A percentile compares a stretch with the other conserved stretches of the same genome.
These are phyloP conservation scores for Cryptococcus deneoformans DNA, from an alignment of 1,284 basidiomycete species.

Conservation along the genomic window DNA sequence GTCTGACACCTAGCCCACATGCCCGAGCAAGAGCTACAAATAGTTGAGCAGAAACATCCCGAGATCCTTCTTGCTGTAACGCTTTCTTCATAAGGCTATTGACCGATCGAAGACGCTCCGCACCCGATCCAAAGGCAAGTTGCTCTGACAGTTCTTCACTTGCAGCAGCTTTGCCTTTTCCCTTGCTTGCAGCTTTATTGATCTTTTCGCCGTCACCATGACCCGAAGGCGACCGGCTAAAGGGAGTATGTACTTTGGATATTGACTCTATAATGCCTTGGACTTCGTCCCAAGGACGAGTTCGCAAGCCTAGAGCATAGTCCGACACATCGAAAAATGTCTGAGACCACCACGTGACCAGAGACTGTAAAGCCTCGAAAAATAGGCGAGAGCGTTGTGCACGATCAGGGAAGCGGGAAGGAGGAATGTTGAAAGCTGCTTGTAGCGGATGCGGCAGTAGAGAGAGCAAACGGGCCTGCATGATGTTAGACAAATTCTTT, in stretches of 20 bases:
- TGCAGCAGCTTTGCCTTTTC: slow-evolving; percentile 43
- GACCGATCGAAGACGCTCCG: slow-evolving; percentile 67
- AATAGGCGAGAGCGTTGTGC: slow-evolving; percentile 79
- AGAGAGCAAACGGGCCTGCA: slow-evolving; percentile 65
- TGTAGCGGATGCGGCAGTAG: slow-evolving; percentile 74
- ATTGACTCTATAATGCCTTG: slow-evolving; percentile 42
- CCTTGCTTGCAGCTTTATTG: slow-evolving; percentile 34
- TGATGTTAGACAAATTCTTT: slow-evolving; percentile 14
- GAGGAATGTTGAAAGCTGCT: slow-evolving; percentile 76
- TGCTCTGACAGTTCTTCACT: slow-evolving; percentile 32
- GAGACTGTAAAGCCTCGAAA: slow-evolving; percentile 68
- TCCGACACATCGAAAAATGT: slow-evolving; percentile 61
- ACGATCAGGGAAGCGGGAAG: slow-evolving; percentile 74
- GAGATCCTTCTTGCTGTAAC: slow-evolving; percentile 71
- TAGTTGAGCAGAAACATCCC: slow-evolving; percentile 85
- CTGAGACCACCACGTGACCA: slow-evolving; percentile 78
- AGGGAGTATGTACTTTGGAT: slow-evolving; percentile 25
- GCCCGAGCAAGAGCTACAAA: slow-evolving; percentile 88
- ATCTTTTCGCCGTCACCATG: slow-evolving; percentile 6
- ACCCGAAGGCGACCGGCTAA: slow-evolving; percentile 10
- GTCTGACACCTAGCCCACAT: slow-evolving; percentile 78
- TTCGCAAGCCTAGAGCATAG: slow-evolving; percentile 56
- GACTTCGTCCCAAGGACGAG: slow-evolving; percentile 66
- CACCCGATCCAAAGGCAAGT: slow-evolving; percentile 52
- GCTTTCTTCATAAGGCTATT: slow-evolving; percentile 90